A percentile compares a stretch with the other conserved stretches of the same genome.
phyloP scores from a whole-genome alignment of 2,329 filamentous ascomycete genomes.

The Periconia macrospinosa region DNA sequence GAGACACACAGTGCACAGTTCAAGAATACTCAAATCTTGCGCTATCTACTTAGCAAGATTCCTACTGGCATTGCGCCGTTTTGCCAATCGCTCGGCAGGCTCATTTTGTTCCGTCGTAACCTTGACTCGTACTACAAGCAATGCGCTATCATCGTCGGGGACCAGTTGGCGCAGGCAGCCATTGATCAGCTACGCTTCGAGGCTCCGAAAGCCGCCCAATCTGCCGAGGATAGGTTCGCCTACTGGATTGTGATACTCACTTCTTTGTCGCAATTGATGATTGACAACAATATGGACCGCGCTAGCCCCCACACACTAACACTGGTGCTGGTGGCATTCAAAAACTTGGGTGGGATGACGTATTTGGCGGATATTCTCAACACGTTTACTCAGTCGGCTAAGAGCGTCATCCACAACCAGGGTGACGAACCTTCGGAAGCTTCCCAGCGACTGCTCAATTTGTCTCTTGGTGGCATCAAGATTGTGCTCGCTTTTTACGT shows the following conservation, averaged over 20 bases:
- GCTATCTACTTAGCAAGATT: slow-evolving; percentile 75
- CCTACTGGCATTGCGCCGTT: slow-evolving; percentile 81
- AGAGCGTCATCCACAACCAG: slow-evolving; percentile 48
- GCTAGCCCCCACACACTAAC: slow-evolving; percentile 53
- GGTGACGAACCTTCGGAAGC: slow-evolving; percentile 50
- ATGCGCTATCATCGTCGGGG: slow-evolving; percentile 62
- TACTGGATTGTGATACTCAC: slow-evolving; percentile 83
- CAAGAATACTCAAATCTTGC: slow-evolving; percentile 78
- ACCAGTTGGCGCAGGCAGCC: slow-evolving; percentile 71
- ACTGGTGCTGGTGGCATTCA: slow-evolving; percentile 83
- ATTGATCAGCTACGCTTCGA: slow-evolving; percentile 65
- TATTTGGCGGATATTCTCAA: slow-evolving; percentile 72
- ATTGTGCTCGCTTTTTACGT: slow-evolving; percentile 83
- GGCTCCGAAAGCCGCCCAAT: slow-evolving; percentile 51
- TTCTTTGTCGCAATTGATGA: slow-evolving; percentile 74
- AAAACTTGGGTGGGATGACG: slow-evolving; percentile 74
- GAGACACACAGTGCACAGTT: slow-evolving; percentile 47
- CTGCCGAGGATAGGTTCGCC: slow-evolving; percentile 66
- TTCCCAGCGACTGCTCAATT: slow-evolving; percentile 39
- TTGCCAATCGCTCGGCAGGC: slow-evolving; percentile 82
- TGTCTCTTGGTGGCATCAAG: slow-evolving; percentile 67
- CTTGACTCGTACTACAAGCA: slow-evolving; percentile 66
- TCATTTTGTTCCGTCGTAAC: slow-evolving; percentile 73
- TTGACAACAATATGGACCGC: slow-evolving; percentile 61
- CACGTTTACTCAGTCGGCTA: slow-evolving; percentile 65